These are phyloP conservation scores for Passalora sequoiae DNA, from an alignment of 2,329 filamentous ascomycete genomes.

Conservation along the genomic window DNA sequence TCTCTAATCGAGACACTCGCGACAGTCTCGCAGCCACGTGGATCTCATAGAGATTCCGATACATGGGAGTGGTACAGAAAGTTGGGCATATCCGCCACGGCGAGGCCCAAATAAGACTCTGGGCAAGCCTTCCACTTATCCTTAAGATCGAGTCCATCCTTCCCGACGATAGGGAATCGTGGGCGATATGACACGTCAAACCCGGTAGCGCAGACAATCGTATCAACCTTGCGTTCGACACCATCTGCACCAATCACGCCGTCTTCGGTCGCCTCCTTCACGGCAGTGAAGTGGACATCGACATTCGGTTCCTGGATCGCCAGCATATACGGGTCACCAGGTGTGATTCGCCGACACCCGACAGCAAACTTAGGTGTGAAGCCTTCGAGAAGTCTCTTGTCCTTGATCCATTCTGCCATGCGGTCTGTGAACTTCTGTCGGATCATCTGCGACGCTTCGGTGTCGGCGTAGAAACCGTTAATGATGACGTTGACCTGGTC, in stretches of 20 bases:
- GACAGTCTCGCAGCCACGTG: too few relatives aligned
- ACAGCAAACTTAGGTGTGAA: constrained; percentile 45
- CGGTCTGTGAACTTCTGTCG: constrained; percentile 38
- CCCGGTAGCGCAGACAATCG: constrained; percentile 44
- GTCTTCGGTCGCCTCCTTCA: constrained; percentile 42
- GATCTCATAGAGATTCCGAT: too few relatives aligned
- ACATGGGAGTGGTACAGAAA: too few relatives aligned
- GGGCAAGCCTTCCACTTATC: constrained; percentile 34
- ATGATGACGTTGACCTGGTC: constrained; percentile 46
- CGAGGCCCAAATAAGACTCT: constrained; percentile 33
- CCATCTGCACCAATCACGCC: constrained; percentile 44
- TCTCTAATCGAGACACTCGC: too few relatives aligned
- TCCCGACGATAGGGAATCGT: constrained; percentile 42
- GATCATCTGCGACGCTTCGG: constrained; percentile 37
- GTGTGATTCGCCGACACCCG: constrained; percentile 45
- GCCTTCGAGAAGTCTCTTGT: constrained; percentile 45
- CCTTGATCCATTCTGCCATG: constrained; percentile 50
- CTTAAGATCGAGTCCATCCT: constrained; percentile 37
- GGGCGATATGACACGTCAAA: constrained; percentile 43
- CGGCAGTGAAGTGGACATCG: constrained; percentile 47
- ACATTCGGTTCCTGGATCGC: constrained; percentile 49
- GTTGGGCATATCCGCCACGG: constrained; percentile 26
- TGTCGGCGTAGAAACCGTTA: constrained; percentile 43
- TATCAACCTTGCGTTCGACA: constrained; percentile 39
- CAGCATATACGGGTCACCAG: constrained; percentile 49